These are phyloP conservation scores for Retiboletus fuscus DNA, from an alignment of 1,284 basidiomycete species.

Conservation along the genomic window DNA sequence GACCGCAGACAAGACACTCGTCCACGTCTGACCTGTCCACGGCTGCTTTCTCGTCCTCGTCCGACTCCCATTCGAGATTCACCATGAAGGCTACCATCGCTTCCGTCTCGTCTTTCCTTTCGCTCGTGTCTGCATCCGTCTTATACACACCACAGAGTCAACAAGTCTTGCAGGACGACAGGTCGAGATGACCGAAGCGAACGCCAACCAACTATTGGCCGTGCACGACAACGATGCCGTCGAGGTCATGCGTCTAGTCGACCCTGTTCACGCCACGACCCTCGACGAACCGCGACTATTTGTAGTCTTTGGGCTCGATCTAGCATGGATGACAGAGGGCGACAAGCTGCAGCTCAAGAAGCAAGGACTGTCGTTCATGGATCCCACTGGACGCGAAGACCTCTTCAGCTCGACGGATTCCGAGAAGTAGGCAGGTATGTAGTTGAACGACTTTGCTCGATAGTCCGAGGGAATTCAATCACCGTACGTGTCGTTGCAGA, in stretches of 20 bases:
- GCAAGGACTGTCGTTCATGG: conserved; percentile 35
- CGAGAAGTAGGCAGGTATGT: conserved; percentile 22
- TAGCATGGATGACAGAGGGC: conserved; percentile 40
- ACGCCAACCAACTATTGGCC: conserved; percentile 21
- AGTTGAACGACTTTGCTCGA: background rate
- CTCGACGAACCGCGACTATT: conserved; percentile 42
- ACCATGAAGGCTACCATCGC: conserved; percentile 3
- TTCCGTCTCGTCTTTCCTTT: conserved; percentile 14
- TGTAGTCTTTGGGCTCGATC: conserved; percentile 36
- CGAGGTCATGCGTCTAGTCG: conserved; percentile 35
- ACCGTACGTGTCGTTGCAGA: conserved; percentile 7
- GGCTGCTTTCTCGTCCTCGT: too few species aligned
- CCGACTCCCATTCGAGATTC: too few species aligned
- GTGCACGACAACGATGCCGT: conserved; percentile 35
- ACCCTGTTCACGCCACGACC: conserved; percentile 29
- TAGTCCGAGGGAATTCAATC: too few species aligned
- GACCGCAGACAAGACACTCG: too few species aligned
- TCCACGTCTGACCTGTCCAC: too few species aligned
- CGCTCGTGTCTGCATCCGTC: conserved; percentile 11
- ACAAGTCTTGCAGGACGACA: background rate
- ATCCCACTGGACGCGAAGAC: conserved; percentile 34
- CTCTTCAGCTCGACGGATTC: background rate
- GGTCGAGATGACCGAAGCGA: conserved; percentile 5
- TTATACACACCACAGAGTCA: conserved; percentile 13
- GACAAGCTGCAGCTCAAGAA: conserved; percentile 37